phyloP scores from a whole-genome alignment of 1,284 basidiomycete species.

The Papiliotrema fonsecae region DNA sequence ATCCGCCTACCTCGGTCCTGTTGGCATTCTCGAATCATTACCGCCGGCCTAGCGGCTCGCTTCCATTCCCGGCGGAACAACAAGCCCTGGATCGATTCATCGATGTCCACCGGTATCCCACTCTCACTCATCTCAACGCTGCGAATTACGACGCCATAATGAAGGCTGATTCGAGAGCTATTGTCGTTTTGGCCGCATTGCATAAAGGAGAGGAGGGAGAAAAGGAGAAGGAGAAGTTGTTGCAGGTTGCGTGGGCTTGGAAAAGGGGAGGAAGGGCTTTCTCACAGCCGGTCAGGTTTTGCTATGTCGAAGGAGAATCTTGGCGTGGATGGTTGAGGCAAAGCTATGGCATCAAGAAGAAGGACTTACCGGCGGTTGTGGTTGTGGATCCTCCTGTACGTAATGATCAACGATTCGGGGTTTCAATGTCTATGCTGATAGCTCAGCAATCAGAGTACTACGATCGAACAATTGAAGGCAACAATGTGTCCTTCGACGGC shows the following conservation, averaged over 20 bases:
- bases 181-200: slow-evolving; percentile 66
- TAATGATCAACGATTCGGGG: slow-evolving; percentile 9
- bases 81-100: slow-evolving; percentile 54
- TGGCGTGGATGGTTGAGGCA: slow-evolving; percentile 83
- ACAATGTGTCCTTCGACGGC: slow-evolving; percentile 57
- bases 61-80: slow-evolving; percentile 33
- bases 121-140: slow-evolving; percentile 62
- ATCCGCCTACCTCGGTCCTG: slow-evolving; percentile 56
- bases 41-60: slow-evolving; percentile 26
- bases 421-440: slow-evolving; percentile 5
- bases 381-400: slow-evolving; percentile 74
- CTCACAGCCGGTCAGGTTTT: slow-evolving; percentile 66
- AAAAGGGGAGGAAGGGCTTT: slow-evolving; percentile 42
- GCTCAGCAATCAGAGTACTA: slow-evolving; percentile 33
- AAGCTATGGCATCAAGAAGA: slow-evolving; percentile 64
- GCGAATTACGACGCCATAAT: slow-evolving; percentile 75
- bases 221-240: slow-evolving; percentile 53
- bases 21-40: slow-evolving; percentile 68
- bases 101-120: slow-evolving; percentile 63
- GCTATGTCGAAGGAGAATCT: slow-evolving; percentile 73
- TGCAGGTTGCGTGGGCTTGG: slow-evolving; percentile 63
- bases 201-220: slow-evolving; percentile 45
- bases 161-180: slow-evolving; percentile 62
- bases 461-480: slow-evolving; percentile 64
- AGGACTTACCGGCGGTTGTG: slow-evolving; percentile 58